Base-by-base conservation (phyloP, 2,329 filamentous ascomycete species). In the Pseudogymnoascus sp. region DNA sequence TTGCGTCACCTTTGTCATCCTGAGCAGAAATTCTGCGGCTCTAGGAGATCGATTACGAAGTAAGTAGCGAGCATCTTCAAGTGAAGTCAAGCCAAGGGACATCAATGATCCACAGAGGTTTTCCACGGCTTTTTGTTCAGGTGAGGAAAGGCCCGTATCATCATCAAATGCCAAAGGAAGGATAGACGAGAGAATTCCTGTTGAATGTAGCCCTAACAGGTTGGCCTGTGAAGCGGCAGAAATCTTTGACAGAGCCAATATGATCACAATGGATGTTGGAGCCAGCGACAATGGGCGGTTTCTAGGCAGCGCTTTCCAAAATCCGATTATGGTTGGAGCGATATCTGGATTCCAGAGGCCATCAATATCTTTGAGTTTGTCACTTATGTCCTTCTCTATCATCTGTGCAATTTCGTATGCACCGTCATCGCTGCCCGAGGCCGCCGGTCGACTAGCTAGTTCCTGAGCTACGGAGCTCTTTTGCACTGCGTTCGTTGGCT, bases 31-130 rank as follows among this genome's bases (percentile, higher is more conserved):
- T 60, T 88, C 83, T 11, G 90, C 82, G 0, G 83, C 80, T 59
- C 77, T 76, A 5, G 80, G 69, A 1, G 82, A 80, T 7, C 81
- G 75, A 28, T 77, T 79, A 11, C 80, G 78, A 38, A 87, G 74
- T 31, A 99, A 80, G 65, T 88, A 86, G 70, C 92, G 87, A 14
- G 91, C 90, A 77, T 97, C 92, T 53, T 90, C 85, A n/a, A 96
- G 82, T 65, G 82, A 82, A 70, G 87, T 89, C 68, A 96, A 84
- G 18, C 94, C 93, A 66, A 94, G 80, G 63, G 84, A 78, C 78
- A 91, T 84, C 72, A 95, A 76, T 74, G 80, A 80, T 67, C 82
- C 82, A 70, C 89, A 92, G 25, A 96, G 79, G 21, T 83, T 79
- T 67, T 87, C 78, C 18, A 91, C 82, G 12, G 85, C 78, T 25